A percentile compares a stretch with the other conserved stretches of the same genome.
These are phyloP conservation scores for Trypanosoma boissoni DNA, from an alignment of 208 protist genomes.

Conservation along the genomic window DNA sequence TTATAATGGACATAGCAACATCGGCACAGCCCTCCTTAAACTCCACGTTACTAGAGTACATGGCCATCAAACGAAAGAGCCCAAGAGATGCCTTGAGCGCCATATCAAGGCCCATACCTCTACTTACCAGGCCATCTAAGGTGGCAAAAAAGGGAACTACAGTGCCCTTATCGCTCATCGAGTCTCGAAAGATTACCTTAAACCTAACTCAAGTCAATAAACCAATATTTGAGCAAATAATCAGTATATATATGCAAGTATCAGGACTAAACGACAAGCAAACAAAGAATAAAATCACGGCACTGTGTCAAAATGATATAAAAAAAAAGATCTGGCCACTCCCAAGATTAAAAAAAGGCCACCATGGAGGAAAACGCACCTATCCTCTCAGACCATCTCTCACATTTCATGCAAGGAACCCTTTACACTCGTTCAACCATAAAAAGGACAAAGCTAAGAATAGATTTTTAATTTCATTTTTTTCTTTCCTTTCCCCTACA, in stretches of 20 bases:
- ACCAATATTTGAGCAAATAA: too few relatives aligned
- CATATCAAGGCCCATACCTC: constrained; percentile 83
- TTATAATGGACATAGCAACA: constrained; percentile 66
- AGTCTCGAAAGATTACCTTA: not conserved
- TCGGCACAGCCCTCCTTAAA: constrained; percentile 35
- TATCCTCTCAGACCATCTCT: too few relatives aligned
- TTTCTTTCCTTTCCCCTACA: not conserved
- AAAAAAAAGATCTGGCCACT: too few relatives aligned
- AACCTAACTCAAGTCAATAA: too few relatives aligned
- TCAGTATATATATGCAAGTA: too few relatives aligned
- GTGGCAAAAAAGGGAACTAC: constrained; percentile 41
- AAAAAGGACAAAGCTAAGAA: constrained; percentile 1
- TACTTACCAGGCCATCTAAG: constrained; percentile 60
- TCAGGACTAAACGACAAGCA: constrained; percentile 9
- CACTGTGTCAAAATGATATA: too few relatives aligned
- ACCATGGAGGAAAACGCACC: too few relatives aligned
- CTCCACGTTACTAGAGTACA: constrained; percentile 37
- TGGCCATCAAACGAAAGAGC: constrained; percentile 50
- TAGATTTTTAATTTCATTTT: not conserved
- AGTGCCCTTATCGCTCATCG: not conserved
- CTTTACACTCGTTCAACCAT: too few relatives aligned
- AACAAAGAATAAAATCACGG: too few relatives aligned
- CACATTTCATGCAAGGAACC: too few relatives aligned
- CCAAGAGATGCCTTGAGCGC: constrained; percentile 69
- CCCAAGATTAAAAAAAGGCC: too few relatives aligned